Evolutionary conservation across 495 filamentous ascomycete species (phyloP), one percentile per base, ranked within the genome.

Genomic region (Neurospora sp.): DNA sequence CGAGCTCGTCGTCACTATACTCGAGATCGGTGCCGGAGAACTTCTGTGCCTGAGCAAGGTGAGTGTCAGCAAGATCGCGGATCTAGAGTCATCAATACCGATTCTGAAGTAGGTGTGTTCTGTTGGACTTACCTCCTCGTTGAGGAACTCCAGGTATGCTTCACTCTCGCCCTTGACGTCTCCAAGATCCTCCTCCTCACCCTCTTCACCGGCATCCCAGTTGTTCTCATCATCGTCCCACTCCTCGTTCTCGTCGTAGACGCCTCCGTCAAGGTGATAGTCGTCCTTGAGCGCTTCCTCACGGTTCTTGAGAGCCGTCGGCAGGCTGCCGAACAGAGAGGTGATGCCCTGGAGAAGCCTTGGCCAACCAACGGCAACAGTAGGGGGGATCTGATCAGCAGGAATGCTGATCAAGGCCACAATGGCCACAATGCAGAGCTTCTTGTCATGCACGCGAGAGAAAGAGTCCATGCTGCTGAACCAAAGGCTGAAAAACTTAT

Each of bases 401-500:
- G 87, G 87, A 60, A 99, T 80, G 14, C 89, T 93, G 69, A 99
- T 87, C 23, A 99, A 31, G 49, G 87, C 3, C 93, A 92, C 90
- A 77, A 99, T 99, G 20, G 94, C 96, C 44, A 94, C 91, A 80
- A 99, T 97, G 40, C 93, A 97, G 41, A 99, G 85, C 85, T 96
- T 98, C 88, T 99, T 99, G 85, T 99, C 96, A 79, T 99, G 96
- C 14, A 99, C 96, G 18, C 96, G 87, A 72, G 90, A 91, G 84
- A 99, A 97, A 81, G 89, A 91, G 74, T 97, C 93, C 82, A 99
- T 99, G 81, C 90, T 97, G 39, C 93, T 91, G 82, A 99, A 99
- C 96, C 96, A 99, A 40, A 94, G 85, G 82, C 91, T 96, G 88
- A 99, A 99, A 83, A 99, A 98, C 84, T 96, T 97, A 83, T 98